Evolutionary conservation across 108 stramenopile species (phyloP).

Genomic region (Hondaea fermentalgiana): DNA sequence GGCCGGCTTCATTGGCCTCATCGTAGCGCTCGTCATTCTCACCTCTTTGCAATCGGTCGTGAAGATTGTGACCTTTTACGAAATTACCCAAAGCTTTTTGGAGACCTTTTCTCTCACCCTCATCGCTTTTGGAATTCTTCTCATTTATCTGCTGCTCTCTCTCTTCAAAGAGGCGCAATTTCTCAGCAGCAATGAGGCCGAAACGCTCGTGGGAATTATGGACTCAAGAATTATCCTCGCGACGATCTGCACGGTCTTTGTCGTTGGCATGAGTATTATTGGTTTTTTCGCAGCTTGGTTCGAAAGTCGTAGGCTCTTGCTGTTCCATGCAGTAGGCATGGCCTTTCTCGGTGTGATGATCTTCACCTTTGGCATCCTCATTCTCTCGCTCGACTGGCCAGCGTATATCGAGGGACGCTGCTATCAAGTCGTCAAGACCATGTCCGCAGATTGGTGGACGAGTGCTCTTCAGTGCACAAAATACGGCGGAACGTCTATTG

Average conservation of each 20-base stretch:
- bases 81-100: background rate
- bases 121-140: background rate
- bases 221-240: background rate
- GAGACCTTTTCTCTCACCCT: background rate
- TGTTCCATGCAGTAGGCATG: background rate
- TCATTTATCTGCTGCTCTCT: background rate
- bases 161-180: background rate
- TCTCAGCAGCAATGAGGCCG: background rate
- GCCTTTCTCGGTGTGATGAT: background rate
- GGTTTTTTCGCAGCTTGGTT: conserved; percentile 15
- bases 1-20: background rate
- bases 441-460: background rate
- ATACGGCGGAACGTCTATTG: background rate
- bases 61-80: background rate
- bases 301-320: background rate
- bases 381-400: background rate
- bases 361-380: background rate
- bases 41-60: background rate
- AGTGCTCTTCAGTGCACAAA: background rate
- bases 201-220: background rate
- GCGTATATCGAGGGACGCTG: background rate
- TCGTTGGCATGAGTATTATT: background rate
- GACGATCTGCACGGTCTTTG: background rate
- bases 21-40: background rate
- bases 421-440: background rate